Evolutionary conservation across 768 basidiomycete species (phyloP).

Genomic region (Auriculariales sp.): DNA sequence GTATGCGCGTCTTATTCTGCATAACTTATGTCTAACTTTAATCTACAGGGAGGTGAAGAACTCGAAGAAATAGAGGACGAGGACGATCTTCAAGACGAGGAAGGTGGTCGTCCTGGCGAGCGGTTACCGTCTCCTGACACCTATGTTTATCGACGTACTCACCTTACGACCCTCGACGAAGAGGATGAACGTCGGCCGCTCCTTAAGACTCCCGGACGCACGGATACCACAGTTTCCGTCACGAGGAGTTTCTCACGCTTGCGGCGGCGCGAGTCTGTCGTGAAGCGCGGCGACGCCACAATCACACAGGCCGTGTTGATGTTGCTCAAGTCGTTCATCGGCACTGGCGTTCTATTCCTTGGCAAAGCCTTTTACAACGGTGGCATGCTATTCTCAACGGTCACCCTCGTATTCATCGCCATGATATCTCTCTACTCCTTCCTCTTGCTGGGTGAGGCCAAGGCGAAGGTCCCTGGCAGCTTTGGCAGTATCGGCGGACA

Average conservation of each 20-base stretch:
- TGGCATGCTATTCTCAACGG: slow-evolving; percentile 74
- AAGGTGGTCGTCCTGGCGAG: too few relatives aligned
- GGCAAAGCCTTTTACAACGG: slow-evolving; percentile 98
- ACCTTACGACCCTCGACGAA: not conserved
- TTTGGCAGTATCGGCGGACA: slow-evolving; percentile 83
- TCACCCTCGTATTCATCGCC: slow-evolving; percentile 71
- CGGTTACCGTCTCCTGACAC: too few relatives aligned
- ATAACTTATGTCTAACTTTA: not conserved
- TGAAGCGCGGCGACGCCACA: slow-evolving; percentile 70
- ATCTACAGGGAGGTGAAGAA: slow-evolving; percentile 70
- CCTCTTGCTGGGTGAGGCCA: slow-evolving; percentile 75
- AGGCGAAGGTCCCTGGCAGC: slow-evolving; percentile 78
- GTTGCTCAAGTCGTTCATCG: slow-evolving; percentile 89
- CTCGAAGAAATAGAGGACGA: slow-evolving; percentile 81
- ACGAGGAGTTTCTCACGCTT: slow-evolving; percentile 20
- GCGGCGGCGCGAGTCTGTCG: slow-evolving; percentile 40
- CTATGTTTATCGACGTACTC: not conserved
- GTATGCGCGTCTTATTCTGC: slow-evolving; percentile 37
- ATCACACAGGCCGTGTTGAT: slow-evolving; percentile 86
- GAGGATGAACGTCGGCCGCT: slow-evolving; percentile 16
- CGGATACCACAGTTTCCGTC: slow-evolving; percentile 27
- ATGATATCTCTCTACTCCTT: slow-evolving; percentile 85
- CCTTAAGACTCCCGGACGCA: slow-evolving; percentile 8
- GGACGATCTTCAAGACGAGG: slow-evolving; percentile 40
- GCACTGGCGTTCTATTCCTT: slow-evolving; percentile 90